Conservation (phyloP, 2,329 filamentous ascomycete genomes). For the Colletotrichum simmondsii region DNA sequence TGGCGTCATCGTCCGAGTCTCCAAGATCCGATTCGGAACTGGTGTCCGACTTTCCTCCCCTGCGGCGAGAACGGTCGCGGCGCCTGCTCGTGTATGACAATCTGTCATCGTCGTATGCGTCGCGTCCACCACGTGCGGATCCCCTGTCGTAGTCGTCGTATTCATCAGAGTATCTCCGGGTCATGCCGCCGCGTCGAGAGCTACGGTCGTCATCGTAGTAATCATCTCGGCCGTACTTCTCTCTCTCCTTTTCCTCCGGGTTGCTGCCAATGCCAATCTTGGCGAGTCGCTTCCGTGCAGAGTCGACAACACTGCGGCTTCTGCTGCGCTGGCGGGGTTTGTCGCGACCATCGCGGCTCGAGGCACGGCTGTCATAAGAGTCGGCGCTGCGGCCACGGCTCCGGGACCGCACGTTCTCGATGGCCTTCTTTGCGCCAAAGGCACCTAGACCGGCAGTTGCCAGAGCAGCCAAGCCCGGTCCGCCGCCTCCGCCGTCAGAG, state of each 20-base stretch:
- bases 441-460: conserved; percentile 72
- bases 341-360: conserved; percentile 18
- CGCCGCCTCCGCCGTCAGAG: conserved; percentile 59
- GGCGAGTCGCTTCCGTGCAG: conserved; percentile 69
- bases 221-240: conserved; percentile 52
- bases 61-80: conserved; percentile 45
- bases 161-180: conserved; percentile 54
- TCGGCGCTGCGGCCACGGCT: conserved; percentile 63
- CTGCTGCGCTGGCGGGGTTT: conserved; percentile 54
- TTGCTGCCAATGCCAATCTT: conserved; percentile 69
- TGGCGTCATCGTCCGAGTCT: conserved; percentile 68
- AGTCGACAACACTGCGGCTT: conserved; percentile 74
- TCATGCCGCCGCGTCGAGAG: conserved; percentile 49
- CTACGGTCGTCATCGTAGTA: conserved; percentile 52
- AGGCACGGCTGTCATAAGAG: conserved; percentile 54
- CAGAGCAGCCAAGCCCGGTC: conserved; percentile 68
- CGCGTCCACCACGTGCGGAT: conserved; percentile 51
- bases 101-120: conserved; percentile 58
- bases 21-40: conserved; percentile 66
- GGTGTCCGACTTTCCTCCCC: conserved; percentile 57
- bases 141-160: conserved; percentile 57
- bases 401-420: conserved; percentile 62
- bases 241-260: conserved; percentile 51
- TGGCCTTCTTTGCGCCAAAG: conserved; percentile 69
- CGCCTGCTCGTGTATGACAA: conserved; percentile 53